Evolutionary conservation across 345 rosid genomes (phyloP).

Genomic region (Linum lewisii): DNA sequence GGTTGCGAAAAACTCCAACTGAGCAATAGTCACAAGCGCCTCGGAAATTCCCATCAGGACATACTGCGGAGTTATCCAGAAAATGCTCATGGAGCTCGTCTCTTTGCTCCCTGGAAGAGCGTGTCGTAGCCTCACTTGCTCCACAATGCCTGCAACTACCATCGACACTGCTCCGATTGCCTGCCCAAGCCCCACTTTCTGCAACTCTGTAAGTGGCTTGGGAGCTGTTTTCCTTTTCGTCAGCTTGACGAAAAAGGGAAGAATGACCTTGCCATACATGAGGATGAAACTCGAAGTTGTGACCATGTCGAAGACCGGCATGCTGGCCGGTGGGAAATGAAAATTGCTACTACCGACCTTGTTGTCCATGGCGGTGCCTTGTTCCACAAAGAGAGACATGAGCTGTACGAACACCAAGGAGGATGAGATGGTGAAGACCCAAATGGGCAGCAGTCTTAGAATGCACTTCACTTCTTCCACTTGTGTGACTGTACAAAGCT

Average conservation of each 20-base stretch:
- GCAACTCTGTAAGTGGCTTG: conserved; percentile 18
- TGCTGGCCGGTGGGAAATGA: conserved; percentile 31
- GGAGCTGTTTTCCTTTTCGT: conserved; percentile 16
- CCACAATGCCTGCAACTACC: conserved; percentile 22
- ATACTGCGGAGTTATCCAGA: conserved; percentile 35
- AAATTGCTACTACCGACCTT: conserved; percentile 10
- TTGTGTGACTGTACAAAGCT: conserved; percentile 32
- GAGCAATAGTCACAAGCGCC: conserved; percentile 25
- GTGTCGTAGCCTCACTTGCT: conserved; percentile 22
- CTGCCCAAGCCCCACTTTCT: conserved; percentile 24
- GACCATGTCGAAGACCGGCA: conserved; percentile 31
- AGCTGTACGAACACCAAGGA: conserved; percentile 24
- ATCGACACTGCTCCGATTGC: conserved; percentile 21
- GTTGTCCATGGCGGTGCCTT: conserved; percentile 34
- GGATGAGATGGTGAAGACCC: conserved; percentile 26
- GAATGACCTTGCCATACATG: conserved; percentile 18
- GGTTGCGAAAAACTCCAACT: conserved; percentile 29
- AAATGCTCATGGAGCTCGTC: conserved; percentile 24
- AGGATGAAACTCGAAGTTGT: conserved; percentile 24
- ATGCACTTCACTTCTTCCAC: conserved; percentile 38
- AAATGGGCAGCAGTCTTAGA: conserved; percentile 27
- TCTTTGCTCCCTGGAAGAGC: conserved; percentile 10
- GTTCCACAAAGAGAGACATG: conserved; percentile 32
- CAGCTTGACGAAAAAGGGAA: conserved; percentile 17
- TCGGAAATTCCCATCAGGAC: conserved; percentile 27